These are phyloP conservation scores for Solanum pennellii DNA, from an alignment of 257 asterid species.

Conservation along the genomic window DNA sequence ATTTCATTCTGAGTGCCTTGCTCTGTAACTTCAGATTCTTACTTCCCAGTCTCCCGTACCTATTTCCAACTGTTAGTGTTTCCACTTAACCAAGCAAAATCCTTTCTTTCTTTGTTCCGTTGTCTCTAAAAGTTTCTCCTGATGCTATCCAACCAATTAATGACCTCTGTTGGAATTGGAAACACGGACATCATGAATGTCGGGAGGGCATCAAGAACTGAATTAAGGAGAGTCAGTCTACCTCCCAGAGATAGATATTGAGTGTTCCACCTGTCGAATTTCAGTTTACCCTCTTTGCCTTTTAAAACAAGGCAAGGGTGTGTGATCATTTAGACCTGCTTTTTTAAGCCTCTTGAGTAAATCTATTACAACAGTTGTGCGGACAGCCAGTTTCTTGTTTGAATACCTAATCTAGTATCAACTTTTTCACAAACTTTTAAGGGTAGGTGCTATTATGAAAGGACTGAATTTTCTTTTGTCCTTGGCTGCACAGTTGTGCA, in stretches of 20 bases:
- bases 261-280: background rate
- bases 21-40: background rate
- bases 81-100: background rate
- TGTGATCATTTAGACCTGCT: background rate
- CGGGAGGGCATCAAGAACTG: background rate
- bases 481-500: background rate
- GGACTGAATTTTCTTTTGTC: background rate
- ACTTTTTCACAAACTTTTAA: background rate
- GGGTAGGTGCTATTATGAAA: background rate
- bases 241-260: background rate
- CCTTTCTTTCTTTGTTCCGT: background rate
- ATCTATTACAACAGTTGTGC: background rate
- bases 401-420: background rate
- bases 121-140: background rate
- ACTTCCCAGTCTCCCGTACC: background rate
- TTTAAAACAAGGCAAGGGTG: background rate
- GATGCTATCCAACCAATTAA: background rate
- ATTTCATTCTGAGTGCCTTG: background rate
- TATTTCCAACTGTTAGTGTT: background rate
- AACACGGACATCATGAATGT: background rate
- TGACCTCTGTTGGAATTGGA: background rate
- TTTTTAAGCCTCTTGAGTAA: background rate
- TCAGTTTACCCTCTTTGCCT: background rate
- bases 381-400: background rate
- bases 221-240: background rate